A percentile compares a stretch with the other conserved stretches of the same genome.
These are phyloP conservation scores for Brassica juncea DNA, from an alignment of 345 rosid genomes.

Conservation along the genomic window DNA sequence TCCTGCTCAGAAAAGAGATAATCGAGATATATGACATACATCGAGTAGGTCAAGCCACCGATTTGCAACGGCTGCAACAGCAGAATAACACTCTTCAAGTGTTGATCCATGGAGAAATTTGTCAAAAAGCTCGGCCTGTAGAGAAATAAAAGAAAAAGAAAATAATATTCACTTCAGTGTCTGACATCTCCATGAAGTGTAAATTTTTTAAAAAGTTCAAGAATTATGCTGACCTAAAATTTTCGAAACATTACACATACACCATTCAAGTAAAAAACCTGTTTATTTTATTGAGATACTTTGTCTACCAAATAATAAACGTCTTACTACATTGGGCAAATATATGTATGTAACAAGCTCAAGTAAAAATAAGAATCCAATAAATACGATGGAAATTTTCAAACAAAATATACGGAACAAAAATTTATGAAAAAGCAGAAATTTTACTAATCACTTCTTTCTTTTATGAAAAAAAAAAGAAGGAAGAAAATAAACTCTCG, in stretches of 20 bases:
- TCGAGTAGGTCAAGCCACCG: constrained; percentile 98
- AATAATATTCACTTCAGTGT: not conserved
- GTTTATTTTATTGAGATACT: constrained; percentile 7
- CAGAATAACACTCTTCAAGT: constrained; percentile 85
- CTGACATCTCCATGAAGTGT: constrained; percentile 15
- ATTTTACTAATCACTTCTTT: not conserved
- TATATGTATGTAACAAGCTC: not conserved
- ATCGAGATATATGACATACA: constrained; percentile 47
- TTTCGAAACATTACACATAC: constrained; percentile 6
- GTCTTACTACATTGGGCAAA: constrained; percentile 9
- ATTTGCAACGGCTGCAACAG: constrained; percentile 94
- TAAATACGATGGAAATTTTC: not conserved
- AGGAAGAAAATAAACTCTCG: not conserved
- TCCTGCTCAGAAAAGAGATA: not conserved
- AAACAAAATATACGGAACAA: not conserved
- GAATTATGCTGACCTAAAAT: not conserved
- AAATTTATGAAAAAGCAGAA: not conserved
- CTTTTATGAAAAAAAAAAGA: constrained; percentile 2
- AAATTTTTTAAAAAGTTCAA: not conserved
- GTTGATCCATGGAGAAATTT: constrained; percentile 91
- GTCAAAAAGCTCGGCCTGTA: constrained; percentile 93
- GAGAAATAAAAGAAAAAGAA: constrained; percentile 13
- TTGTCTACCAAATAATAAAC: constrained; percentile 19
- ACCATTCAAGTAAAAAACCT: constrained; percentile 1
- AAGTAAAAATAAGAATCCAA: constrained; percentile 2